Evolutionary conservation across 2,329 filamentous ascomycete genomes (phyloP), one percentile per base, ranked within the genome.

Genomic region (Sporothrix brunneoviolacea): DNA sequence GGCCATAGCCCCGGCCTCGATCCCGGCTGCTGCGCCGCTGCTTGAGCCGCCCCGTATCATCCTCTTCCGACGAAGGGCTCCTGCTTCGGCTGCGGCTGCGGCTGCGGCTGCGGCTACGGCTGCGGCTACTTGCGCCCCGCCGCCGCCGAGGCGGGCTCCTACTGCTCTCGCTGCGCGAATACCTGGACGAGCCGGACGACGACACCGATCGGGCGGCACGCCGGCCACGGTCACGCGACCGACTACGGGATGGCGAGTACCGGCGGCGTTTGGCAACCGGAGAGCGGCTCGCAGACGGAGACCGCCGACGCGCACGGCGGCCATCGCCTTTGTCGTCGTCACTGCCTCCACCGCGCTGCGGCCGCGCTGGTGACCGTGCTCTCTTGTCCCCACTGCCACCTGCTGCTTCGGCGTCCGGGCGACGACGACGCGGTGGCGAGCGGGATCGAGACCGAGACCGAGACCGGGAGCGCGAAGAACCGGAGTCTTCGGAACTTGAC

Each of bases 211-310:
- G 68, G 9, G 22, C 42, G 60, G 61, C 47, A 64, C 68, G 55
- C 7, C 68, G 69, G 27, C 68, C 67, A 52, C 62, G 67, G 49
- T 55, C 67, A 52, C 58, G 68, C 53, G 76, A 77, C 18, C 71
- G 68, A 55, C 73, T 77, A 32, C 67, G 66, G 5, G 73, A 76
- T 13, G 65, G 63, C 4, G 75, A 75, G 50, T 74, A 73, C 50
- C 75, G 70, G 30, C 76, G 71, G 41, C 75, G 69, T 57, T 80
- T 80, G 2, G 68, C 65, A 4, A 66, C 61, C 6, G 71, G 74
- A 5, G 55, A 53, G 7, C 46, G 50, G 38, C 54, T 54, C 6
- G 66, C 65, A 1, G 72, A 75, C 13, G 52, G 51, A 18, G 68
- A 70, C 24, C 65, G 64, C 9, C 67, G 66, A 16, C 61, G 62